Evolutionary conservation across 116 monocot genomes (phyloP), one percentile per base, ranked within the genome.

Genomic region (Phalaenopsis hybrid): DNA sequence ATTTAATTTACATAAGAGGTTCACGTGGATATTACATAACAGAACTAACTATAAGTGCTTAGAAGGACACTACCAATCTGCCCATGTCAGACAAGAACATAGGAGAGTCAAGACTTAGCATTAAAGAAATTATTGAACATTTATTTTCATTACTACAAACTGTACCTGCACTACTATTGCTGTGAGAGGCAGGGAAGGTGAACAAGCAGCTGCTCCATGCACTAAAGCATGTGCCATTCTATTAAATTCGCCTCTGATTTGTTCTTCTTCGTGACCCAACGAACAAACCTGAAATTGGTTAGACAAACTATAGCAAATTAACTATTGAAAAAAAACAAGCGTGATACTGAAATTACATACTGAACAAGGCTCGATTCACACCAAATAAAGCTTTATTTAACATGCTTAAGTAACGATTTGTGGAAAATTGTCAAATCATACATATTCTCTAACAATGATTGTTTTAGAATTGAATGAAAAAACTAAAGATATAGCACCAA

Each of bases 111-210:
- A 20, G 41, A 72, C 72, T 72, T 72, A 17, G 41, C 72, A 5
- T 13, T 41, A 72, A 72, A 72, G 72, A 45, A 46, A 75, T n/a
- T 20, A 75, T 13, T 44, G 45, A 77, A 77, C 0, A 52, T 51
- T 8, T 69, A 16, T 31, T 73, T 31, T 25, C 1, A 50, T 50
- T 8, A 18, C 34, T 52, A 43, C 16, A 79, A 83, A 75, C 43
- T 20, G 6, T 3, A 99, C 99, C 91, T 99, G 99, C 84, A 99
- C 90, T n/a, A 95, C 87, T 75, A 99, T 72, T 72, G 86, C 76
- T 59, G 90, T 93, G 5, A 99, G 91, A 86, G 99, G 93, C 34
- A 99, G 79, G 33, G 92, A 81, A 83, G 99, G 99, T 76, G 87
- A 88, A 81, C 84, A 89, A 80, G 83, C 74, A 89, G 86, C 83